Conservation (phyloP, 305 asterid species). For the Rubia tinctorum region DNA sequence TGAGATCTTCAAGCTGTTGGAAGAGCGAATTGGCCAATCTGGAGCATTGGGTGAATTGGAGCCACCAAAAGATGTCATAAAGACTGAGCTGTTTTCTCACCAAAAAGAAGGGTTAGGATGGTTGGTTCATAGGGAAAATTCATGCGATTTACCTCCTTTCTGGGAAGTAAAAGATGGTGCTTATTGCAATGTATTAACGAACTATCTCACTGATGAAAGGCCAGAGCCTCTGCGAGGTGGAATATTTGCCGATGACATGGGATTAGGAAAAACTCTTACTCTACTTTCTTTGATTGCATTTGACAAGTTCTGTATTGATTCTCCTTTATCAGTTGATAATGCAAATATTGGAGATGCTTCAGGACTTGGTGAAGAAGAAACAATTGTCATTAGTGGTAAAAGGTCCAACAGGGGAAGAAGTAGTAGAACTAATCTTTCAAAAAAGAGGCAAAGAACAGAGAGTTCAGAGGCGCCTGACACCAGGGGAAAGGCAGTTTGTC, state of each 20-base stretch:
- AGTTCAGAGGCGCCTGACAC: slow-evolving; percentile 16
- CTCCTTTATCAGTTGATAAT: slow-evolving; percentile 24
- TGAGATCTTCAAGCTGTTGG: slow-evolving; percentile 73
- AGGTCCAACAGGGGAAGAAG: slow-evolving; percentile 50
- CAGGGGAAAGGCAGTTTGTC: slow-evolving; percentile 21
- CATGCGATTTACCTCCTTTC: slow-evolving; percentile 77
- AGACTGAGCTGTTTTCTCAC: slow-evolving; percentile 66
- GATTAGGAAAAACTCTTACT: slow-evolving; percentile 91
- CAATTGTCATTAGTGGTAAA: slow-evolving; percentile 17
- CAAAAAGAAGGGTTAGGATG: slow-evolving; percentile 90
- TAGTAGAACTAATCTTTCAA: slow-evolving; percentile 26
- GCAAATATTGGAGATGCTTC: slow-evolving; percentile 30
- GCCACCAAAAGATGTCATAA: slow-evolving; percentile 65
- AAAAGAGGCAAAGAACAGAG: slow-evolving; percentile 52
- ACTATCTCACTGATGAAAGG: slow-evolving; percentile 48
- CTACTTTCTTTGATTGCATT: slow-evolving; percentile 84
- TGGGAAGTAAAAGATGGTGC: slow-evolving; percentile 68
- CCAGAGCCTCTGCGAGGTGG: slow-evolving; percentile 93
- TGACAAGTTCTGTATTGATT: slow-evolving; percentile 44
- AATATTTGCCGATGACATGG: slow-evolving; percentile 98
- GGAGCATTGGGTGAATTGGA: slow-evolving; percentile 55
- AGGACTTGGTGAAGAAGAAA: slow-evolving; percentile 28
- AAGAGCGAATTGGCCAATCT: slow-evolving; percentile 48
- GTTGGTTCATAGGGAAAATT: slow-evolving; percentile 78
- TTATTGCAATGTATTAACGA: slow-evolving; percentile 68